Evolutionary conservation across 345 rosid genomes (phyloP).

Genomic region (Brassica rapa): DNA sequence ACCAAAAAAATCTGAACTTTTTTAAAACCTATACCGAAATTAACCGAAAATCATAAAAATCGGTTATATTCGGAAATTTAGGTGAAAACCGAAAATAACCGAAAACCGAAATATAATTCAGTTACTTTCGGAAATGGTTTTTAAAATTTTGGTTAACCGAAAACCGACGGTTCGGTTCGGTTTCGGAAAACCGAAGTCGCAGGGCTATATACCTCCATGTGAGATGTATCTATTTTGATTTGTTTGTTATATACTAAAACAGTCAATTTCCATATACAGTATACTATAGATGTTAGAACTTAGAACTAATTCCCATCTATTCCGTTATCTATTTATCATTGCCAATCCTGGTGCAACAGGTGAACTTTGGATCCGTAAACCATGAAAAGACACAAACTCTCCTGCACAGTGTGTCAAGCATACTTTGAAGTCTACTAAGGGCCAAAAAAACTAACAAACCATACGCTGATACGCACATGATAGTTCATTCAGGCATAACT

Average conservation of each 20-base stretch:
- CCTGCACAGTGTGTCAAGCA: background rate
- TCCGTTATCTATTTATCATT: background rate
- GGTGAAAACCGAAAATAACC: too few species aligned
- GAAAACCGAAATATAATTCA: too few species aligned
- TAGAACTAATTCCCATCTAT: background rate
- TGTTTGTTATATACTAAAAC: background rate
- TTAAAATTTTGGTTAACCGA: too few species aligned
- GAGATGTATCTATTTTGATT: background rate
- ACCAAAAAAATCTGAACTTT: too few species aligned
- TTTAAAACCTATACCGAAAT: too few species aligned
- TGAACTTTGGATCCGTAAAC: background rate
- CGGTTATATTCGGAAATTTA: too few species aligned
- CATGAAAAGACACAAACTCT: background rate
- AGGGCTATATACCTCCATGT: background rate
- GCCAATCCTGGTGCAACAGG: background rate
- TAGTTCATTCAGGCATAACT: background rate
- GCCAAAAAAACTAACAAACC: background rate
- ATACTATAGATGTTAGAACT: background rate
- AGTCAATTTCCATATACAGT: background rate
- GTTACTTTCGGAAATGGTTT: too few species aligned
- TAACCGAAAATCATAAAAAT: too few species aligned
- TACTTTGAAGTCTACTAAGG: background rate
- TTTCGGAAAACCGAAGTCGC: too few species aligned
- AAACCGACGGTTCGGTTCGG: too few species aligned
- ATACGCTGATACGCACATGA: background rate